Conservation (phyloP, 805 yeast species). For the Zygosaccharomyces lentus region DNA sequence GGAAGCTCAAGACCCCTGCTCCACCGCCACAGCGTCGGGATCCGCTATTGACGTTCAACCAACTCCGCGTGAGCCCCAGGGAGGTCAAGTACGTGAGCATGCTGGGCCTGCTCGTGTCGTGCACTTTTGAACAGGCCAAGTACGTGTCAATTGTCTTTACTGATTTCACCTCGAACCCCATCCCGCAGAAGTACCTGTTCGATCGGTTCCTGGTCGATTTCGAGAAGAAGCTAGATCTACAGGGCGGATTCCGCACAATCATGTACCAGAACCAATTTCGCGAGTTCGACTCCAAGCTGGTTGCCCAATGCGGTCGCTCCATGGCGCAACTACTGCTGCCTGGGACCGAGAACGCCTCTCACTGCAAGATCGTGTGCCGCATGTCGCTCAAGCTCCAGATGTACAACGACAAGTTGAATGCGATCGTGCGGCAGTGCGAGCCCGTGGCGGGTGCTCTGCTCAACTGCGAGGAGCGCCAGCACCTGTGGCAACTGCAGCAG, state of each 20-base stretch:
- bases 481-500: constrained; percentile 1
- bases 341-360: constrained; percentile 21
- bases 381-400: constrained; percentile 20
- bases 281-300: constrained; percentile 8
- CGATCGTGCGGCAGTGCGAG: constrained; percentile 20
- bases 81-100: constrained; percentile 15
- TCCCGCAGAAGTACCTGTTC: constrained; percentile 19
- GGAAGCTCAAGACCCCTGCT: constrained; percentile 6
- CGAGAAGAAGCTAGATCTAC: constrained; percentile 13
- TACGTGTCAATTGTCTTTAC: constrained; percentile 25
- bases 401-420: constrained; percentile 21
- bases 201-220: constrained; percentile 24
- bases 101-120: constrained; percentile 23
- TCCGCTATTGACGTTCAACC: constrained; percentile 13
- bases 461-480: not conserved
- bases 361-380: constrained; percentile 23
- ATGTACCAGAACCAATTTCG: constrained; percentile 22
- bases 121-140: constrained; percentile 15
- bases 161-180: constrained; percentile 26
- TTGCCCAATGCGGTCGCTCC: constrained; percentile 1
- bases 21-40: constrained; percentile 8
- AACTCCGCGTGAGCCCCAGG: constrained; percentile 9
- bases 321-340: constrained; percentile 6
- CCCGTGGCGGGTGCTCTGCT: constrained; percentile 12
- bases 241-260: constrained; percentile 21